Base-by-base conservation (phyloP, 768 basidiomycete species). In the Tylopilus subfusipes region DNA sequence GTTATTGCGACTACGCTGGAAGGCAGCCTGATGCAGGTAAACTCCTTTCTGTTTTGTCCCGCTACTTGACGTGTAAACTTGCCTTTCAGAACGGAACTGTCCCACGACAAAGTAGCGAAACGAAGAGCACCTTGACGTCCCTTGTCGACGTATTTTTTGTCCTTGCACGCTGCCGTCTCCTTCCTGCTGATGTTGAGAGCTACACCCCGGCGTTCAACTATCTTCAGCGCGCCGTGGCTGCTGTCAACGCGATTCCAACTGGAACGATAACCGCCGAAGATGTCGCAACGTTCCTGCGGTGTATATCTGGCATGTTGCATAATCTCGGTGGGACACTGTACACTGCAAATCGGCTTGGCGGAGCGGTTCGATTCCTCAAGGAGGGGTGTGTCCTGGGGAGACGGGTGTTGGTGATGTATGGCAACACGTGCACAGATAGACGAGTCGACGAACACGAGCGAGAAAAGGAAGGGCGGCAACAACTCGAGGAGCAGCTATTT, bases 321-420 rank as follows among this genome's bases (percentile, higher is more conserved):
- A 85, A 87, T 62, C 61, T 87, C 2, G 87, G 82, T 2, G 85
- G 83, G 2, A 73, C 75, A n/a, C 66, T 94, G 13, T 94, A 88
- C 59, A 84, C 89, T 54, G 80, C 78, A 5, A 76, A 73, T 11
- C 77, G 79, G 46, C 76, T 82, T 57, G 85, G 82, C 2, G 79
- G 81, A 29, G 84, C 89, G 1, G 75, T 88, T 10, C 78, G 83
- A 0, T 93, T 93, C 64, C 71, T 88, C 38, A 74, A 78, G 30
- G 75, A 83, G 50, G 81, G 83, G 1, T 90, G 88, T 58, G 57
- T 61, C 18, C 63, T 88, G 5, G 86, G 84, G 1, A 68, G 62
- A 33, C 72, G 67, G 48, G 82, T 83, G 2, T 61, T 86, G 43
- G 62, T 59, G 9, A 57, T 76, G 52, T 65, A 60, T 48, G 48